Percentiles rank a stretch among this genome's conserved stretches.
Conservation (phyloP, 106 monocot genomes). For the Hemerocallis citrina region DNA sequence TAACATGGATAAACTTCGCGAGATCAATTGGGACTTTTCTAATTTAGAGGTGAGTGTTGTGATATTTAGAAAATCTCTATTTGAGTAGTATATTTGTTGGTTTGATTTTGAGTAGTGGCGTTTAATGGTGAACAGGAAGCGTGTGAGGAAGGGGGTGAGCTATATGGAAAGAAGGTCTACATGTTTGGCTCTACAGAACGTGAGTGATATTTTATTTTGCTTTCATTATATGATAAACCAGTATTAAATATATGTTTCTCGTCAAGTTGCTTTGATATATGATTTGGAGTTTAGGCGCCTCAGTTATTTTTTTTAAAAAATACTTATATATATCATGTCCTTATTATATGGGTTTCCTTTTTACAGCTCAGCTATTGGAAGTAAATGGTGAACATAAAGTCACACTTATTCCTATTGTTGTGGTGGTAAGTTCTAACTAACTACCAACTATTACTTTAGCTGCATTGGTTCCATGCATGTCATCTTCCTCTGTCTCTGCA, state of each 20-base stretch:
- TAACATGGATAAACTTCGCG: constrained; percentile 72
- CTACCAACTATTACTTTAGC: too few relatives aligned
- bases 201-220: constrained; percentile 28
- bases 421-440: constrained; percentile 73
- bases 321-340: background rate
- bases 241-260: too few relatives aligned
- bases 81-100: background rate
- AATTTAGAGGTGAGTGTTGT: constrained; percentile 70
- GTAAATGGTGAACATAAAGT: constrained; percentile 63
- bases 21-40: constrained; percentile 80
- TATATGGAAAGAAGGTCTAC: constrained; percentile 71
- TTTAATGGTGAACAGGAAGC: constrained; percentile 43
- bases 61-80: background rate
- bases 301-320: background rate
- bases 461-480: too few relatives aligned
- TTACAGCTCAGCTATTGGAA: constrained; percentile 79
- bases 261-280: too few relatives aligned
- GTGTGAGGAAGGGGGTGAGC: constrained; percentile 78
- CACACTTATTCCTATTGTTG: constrained; percentile 78
- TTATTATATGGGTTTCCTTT: too few relatives aligned
- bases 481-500: too few relatives aligned
- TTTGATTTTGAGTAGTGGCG: background rate
- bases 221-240: background rate
- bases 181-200: constrained; percentile 92
- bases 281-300: background rate